Conservation (phyloP, 164 flowering plant genomes). For the Liriodendron chinense region DNA sequence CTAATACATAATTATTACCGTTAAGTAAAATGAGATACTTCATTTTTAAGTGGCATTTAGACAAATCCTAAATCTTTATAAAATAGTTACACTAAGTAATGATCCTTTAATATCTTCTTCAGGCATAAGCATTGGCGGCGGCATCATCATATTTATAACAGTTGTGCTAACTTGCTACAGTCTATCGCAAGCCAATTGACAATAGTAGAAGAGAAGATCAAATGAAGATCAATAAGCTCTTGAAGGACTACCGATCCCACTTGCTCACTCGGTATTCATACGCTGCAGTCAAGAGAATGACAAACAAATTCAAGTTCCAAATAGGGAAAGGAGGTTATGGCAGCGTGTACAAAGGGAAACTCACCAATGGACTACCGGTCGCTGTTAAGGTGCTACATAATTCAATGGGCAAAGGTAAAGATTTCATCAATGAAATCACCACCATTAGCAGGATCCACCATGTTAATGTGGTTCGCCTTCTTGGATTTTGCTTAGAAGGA, state of each 20-base stretch:
- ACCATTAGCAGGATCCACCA: constrained; percentile 13
- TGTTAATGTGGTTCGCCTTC: constrained; percentile 12
- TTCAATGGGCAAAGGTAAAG: constrained; percentile 5
- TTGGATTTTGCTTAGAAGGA: constrained; percentile 12
- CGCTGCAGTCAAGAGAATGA: constrained; percentile 3
- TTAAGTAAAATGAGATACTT: no score
- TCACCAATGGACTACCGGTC: constrained; percentile 7
- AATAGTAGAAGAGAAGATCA: neutral
- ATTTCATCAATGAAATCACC: constrained; percentile 12
- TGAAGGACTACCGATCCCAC: neutral
- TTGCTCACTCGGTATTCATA: constrained; percentile 1
- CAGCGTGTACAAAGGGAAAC: constrained; percentile 11
- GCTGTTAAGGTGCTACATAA: constrained; percentile 7
- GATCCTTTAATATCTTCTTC: neutral
- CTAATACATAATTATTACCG: no score
- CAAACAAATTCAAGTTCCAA: neutral
- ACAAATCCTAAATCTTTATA: no score
- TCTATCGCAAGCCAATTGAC: neutral
- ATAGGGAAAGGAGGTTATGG: constrained; percentile 15
- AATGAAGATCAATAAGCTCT: neutral
- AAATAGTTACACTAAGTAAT: no score
- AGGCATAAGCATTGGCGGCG: neutral
- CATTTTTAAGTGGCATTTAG: no score
- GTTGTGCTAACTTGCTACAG: neutral
- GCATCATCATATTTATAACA: neutral